A percentile compares a stretch with the other conserved stretches of the same genome.
Conservation (phyloP, 2,329 filamentous ascomycete genomes). For the Aspergillus tamarii region DNA sequence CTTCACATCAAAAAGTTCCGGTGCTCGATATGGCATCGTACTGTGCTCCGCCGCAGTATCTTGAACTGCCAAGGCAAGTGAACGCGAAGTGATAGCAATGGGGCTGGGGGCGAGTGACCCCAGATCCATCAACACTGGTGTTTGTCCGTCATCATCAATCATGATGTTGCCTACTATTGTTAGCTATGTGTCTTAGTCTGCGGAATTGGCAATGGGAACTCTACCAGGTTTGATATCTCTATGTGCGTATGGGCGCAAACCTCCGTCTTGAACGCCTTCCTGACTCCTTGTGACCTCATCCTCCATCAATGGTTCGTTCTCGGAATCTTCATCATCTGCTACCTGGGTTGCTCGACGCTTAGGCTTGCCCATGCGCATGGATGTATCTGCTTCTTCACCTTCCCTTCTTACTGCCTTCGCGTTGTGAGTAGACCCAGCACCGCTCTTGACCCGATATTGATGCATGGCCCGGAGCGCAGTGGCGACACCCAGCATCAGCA, state of each 20-base stretch:
- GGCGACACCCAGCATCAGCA: constrained; percentile 89
- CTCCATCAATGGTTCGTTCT: constrained; percentile 83
- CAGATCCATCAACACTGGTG: constrained; percentile 95
- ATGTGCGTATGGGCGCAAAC: constrained; percentile 82
- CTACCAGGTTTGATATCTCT: constrained; percentile 94
- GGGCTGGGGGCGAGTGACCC: constrained; percentile 88
- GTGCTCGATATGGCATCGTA: constrained; percentile 97
- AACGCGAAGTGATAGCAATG: constrained; percentile 85
- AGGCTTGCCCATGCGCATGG: constrained; percentile 40
- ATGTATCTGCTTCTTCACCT: constrained; percentile 57
- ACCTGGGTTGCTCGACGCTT: constrained; percentile 48
- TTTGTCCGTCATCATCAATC: constrained; percentile 88
- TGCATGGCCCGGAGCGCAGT: constrained; percentile 89
- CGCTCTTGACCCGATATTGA: constrained; percentile 70
- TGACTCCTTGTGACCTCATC: constrained; percentile 70
- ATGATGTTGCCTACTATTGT: constrained; percentile 77
- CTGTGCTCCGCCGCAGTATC: constrained; percentile 94
- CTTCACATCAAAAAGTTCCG: constrained; percentile 97
- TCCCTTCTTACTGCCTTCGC: constrained; percentile 60
- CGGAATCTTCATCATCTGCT: constrained; percentile 66
- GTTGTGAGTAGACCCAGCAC: constrained; percentile 57
- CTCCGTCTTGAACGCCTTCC: constrained; percentile 69
- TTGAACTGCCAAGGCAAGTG: constrained; percentile 87
- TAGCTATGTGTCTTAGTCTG: constrained; percentile 1
- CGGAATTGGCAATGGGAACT: constrained; percentile 26